Evolutionary conservation across 1,284 basidiomycete genomes (phyloP).

Genomic region (Cutaneotrichosporon sp.): DNA sequence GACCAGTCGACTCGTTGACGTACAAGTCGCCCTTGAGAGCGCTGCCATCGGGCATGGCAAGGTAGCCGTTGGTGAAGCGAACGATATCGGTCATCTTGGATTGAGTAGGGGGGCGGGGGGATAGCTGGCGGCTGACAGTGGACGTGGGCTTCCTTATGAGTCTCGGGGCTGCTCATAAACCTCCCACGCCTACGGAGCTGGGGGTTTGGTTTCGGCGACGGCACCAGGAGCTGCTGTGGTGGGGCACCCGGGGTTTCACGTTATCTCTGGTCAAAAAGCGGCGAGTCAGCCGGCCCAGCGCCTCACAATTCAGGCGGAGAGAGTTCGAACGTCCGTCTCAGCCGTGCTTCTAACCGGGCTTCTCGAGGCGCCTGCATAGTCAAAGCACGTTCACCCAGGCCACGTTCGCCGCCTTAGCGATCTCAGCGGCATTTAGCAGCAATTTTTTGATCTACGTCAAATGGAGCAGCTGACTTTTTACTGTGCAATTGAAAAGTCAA

Average conservation of each 20-base stretch:
- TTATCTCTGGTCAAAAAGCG: not conserved
- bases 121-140: not conserved
- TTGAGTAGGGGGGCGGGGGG: not conserved
- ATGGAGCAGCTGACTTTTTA: not conserved
- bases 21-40: constrained; percentile 34
- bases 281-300: not conserved
- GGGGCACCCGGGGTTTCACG: constrained; percentile 1
- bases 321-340: too few species aligned
- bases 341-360: too few species aligned
- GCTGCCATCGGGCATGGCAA: constrained; percentile 69
- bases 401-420: too few species aligned
- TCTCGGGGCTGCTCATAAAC: not conserved
- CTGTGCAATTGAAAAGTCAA: not conserved
- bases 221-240: not conserved
- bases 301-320: too few species aligned
- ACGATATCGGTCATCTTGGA: constrained; percentile 50
- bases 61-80: constrained; percentile 77
- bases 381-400: too few species aligned
- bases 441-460: too few species aligned
- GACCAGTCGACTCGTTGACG: constrained; percentile 27
- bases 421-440: too few species aligned
- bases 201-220: not conserved
- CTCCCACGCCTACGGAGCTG: not conserved
- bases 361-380: too few species aligned
- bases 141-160: not conserved